phyloP scores from a whole-genome alignment of 169 alveolate genomes.

The Besnoitia besnoiti region DNA sequence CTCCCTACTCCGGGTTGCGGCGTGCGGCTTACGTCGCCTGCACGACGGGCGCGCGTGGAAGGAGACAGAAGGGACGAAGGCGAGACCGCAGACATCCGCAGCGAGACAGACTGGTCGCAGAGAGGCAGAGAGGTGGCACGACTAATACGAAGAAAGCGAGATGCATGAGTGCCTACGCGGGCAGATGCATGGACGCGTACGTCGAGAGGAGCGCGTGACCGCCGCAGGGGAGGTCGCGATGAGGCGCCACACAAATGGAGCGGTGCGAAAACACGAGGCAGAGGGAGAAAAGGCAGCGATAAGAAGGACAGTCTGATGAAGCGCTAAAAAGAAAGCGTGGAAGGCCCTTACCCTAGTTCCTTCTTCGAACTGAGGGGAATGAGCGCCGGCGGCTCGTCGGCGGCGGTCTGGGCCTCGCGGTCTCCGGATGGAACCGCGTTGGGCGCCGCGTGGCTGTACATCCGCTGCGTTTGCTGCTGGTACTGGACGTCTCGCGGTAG shows the following conservation, averaged over 20 bases:
- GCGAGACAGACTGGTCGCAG: background rate
- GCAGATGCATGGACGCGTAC: no score
- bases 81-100: background rate
- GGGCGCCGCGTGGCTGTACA: background rate
- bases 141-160: no score
- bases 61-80: background rate
- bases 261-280: no score
- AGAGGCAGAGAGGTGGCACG: background rate
- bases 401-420: background rate
- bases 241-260: no score
- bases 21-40: no score
- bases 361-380: slow-evolving; percentile 51
- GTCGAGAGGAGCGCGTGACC: no score
- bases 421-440: background rate
- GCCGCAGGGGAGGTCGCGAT: no score
- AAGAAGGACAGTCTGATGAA: no score
- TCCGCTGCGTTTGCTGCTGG: background rate
- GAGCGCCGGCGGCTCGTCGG: slow-evolving; percentile 43
- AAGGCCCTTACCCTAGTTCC: slow-evolving; percentile 22
- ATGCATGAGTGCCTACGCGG: no score
- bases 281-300: no score
- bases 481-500: slow-evolving; percentile 46
- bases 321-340: background rate
- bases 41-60: no score
- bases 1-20: no score